Percentiles rank a stretch among this genome's conserved stretches.
Evolutionary conservation across 73 alveolate genomes (phyloP).

Genomic region (Loxodes magnus): DNA sequence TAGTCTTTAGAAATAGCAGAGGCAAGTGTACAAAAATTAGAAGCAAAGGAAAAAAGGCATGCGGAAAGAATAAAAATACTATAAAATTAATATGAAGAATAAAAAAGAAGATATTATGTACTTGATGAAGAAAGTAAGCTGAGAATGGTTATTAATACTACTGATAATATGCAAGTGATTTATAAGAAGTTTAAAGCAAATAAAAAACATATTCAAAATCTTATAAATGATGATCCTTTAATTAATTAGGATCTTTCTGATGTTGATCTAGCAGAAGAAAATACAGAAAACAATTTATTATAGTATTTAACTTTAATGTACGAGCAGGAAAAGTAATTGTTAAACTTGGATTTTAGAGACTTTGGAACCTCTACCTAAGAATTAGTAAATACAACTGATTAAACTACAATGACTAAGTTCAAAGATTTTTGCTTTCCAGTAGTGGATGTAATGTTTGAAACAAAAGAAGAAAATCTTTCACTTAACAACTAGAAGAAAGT

Average conservation of each 20-base stretch:
- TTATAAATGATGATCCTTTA: neutral
- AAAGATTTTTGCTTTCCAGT: neutral
- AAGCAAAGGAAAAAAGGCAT: neutral
- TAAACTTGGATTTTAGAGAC: slow-evolving; percentile 3
- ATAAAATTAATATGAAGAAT: neutral
- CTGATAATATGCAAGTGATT: neutral
- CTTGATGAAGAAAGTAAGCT: slow-evolving; percentile 8
- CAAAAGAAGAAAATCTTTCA: no score
- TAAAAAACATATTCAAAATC: no score
- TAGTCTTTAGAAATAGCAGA: neutral
- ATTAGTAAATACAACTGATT: neutral
- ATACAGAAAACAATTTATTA: neutral
- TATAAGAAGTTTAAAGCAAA: neutral
- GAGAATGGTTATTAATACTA: neutral
- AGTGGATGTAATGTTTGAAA: no score
- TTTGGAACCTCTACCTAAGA: neutral
- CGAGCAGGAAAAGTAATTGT: neutral
- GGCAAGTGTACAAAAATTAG: neutral
- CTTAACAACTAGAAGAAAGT: no score
- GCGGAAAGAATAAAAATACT: neutral
- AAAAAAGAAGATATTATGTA: neutral
- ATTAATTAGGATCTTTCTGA: neutral
- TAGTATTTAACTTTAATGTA: neutral
- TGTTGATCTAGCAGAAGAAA: neutral
- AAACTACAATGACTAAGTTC: neutral